Percentiles rank a stretch among this genome's conserved stretches.
phyloP scores from a whole-genome alignment of 345 rosid species.

The Citrus inodora region DNA sequence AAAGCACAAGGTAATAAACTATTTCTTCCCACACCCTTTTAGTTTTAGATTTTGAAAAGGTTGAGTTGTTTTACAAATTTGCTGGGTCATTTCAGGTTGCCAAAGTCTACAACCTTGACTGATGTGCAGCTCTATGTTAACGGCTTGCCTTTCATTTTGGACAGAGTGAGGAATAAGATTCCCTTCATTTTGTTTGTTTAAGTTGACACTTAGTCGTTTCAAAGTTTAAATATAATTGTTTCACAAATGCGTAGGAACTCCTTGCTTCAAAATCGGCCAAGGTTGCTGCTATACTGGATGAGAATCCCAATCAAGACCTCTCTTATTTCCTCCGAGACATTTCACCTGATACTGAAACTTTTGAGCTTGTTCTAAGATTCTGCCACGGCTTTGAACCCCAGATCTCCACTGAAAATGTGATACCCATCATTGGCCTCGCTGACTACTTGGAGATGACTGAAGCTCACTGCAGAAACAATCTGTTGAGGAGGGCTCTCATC shows the following conservation, averaged over 20 bases:
- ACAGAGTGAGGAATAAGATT: conserved; percentile 36
- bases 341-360: conserved; percentile 49
- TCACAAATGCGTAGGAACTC: conserved; percentile 38
- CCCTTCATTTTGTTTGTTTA: not conserved
- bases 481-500: conserved; percentile 38
- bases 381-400: conserved; percentile 51
- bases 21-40: not conserved
- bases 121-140: conserved; percentile 33
- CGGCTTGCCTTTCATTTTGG: conserved; percentile 38
- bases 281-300: conserved; percentile 46
- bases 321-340: conserved; percentile 38
- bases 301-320: conserved; percentile 29
- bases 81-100: conserved; percentile 19
- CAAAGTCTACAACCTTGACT: conserved; percentile 24
- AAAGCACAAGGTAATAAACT: conserved; percentile 11
- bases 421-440: conserved; percentile 62
- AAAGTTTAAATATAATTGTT: not conserved
- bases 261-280: conserved; percentile 62
- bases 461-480: conserved; percentile 52
- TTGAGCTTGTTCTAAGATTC: conserved; percentile 66
- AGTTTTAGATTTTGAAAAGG: no score
- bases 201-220: not conserved
- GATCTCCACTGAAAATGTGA: conserved; percentile 49
- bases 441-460: conserved; percentile 65
- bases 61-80: not conserved